Base-by-base conservation (phyloP, 2,329 filamentous ascomycete species). In the Lasiodiplodia citricola region DNA sequence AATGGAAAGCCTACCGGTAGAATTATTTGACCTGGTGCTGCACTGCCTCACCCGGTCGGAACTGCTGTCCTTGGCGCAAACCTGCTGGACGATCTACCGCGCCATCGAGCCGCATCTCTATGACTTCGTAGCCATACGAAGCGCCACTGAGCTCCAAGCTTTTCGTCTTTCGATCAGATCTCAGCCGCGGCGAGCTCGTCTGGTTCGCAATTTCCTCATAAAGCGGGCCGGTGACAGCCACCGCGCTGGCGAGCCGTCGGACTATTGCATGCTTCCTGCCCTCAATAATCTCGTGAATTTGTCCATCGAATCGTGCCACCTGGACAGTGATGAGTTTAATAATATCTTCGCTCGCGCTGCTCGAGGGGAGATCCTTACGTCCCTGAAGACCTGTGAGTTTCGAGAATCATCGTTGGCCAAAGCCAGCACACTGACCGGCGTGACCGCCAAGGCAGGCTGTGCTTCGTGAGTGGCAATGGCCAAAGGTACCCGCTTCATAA, bases 201-300 rank as follows among this genome's bases (percentile, higher is more conserved):
- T 56, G 54, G 54, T 56, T 10, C 54, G 54, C 54, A 56, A 35
- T 35, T 35, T 56, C 31, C 25, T 56, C 54, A 56, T 56, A 10
- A 56, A 56, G 28, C 54, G 54, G 3, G 28, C 18, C 18, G 8
- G n/a, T 8, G 54, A 56, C 54, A 37, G 10, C 18, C 35, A 56
- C 21, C 54, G 54, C 31, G 16, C 11, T n/a, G 14, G 16, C 18
- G 54, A 56, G 28, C 14, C 18, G 54, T 18, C 54, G 25, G 54
- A 56, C n/a, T 35, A 35, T 28, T 37, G 25, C 28, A 35, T 37
- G 28, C 54, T 56, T 56, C 28, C 54, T n/a, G 31, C 16, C 6
- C 54, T 56, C 28, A 31, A 11, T 4, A 56, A 56, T 13, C 28
- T 56, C 14, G 16, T n/a, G 28, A 31, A 37, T 37, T 28, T 56